phyloP scores from a whole-genome alignment of 148 eudicot genomes.

The Nepenthes mirabilis region DNA sequence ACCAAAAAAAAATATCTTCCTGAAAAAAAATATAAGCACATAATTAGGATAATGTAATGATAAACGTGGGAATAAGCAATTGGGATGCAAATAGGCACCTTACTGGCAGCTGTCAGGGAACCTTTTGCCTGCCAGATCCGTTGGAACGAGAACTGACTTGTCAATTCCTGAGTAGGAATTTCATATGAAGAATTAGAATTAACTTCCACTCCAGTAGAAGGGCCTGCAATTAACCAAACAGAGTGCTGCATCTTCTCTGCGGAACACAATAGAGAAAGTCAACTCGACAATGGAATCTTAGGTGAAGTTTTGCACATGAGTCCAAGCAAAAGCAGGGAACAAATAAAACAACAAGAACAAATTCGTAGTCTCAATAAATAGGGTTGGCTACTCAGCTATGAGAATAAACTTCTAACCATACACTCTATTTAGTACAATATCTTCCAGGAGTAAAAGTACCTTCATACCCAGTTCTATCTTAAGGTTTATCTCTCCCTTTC shows the following conservation, averaged over 20 bases:
- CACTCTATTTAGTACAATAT: no score
- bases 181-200: conserved; percentile 25
- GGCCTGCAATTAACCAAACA: conserved; percentile 54
- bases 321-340: no score
- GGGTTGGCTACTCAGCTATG: no score
- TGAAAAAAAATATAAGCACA: no score
- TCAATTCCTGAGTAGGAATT: conserved; percentile 31
- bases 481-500: no score
- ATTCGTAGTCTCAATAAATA: no score
- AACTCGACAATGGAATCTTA: conserved; percentile 2
- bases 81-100: conserved; percentile 35
- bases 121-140: conserved; percentile 94
- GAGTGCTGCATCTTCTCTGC: conserved; percentile 87
- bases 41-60: neutral
- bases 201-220: conserved; percentile 22
- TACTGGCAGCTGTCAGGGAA: conserved; percentile 66
- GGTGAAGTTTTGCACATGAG: neutral
- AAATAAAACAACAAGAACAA: no score
- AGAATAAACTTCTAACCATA: no score
- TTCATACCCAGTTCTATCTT: no score
- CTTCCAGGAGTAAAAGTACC: no score
- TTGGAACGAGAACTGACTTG: conserved; percentile 52
- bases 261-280: conserved; percentile 4
- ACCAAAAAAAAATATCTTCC: no score
- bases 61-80: neutral